Base-by-base conservation (phyloP, 768 basidiomycete genomes). In the Mycena chlorophos region DNA sequence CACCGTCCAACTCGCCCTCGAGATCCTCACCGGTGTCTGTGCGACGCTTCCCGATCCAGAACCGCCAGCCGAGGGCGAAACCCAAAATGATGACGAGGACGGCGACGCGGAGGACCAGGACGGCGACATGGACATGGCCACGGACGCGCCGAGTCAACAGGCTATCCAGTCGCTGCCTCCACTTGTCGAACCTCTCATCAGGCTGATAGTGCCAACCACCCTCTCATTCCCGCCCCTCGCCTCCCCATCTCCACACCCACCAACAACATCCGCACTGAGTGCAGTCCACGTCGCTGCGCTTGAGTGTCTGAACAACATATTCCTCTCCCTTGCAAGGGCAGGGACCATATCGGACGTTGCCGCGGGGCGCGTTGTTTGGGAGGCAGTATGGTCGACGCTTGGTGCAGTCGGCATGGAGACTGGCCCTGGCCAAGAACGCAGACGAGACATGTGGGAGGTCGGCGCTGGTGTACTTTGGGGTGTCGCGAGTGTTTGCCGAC, bases 291-390 rank as follows among this genome's bases (percentile, higher is more conserved):
- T 92, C 54, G 80, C 86, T 60, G 90, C 93, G 10, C 77, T 95
- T 25, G 93, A 96, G 68, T 94, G 94, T 65, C 77, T 98, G 45
- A 94, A 91, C 65, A 97, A 98, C 66, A 77, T 94, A 34, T 88
- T 96, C 64, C 75, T 95, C 30, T 86, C 92, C 3, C 76, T 89
- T 13, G 79, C 85, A 22, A 52, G 56, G 20, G 34, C 6, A 2
- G 75, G 80, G 0, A 70, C 76, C 3, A 62, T 75, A 13, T 71
- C 73, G 3, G 83, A 87, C 47, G 70, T 72, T 16, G 74, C 77
- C 20, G 74, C 71, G 2, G 88, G 86, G 13, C 67, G 65, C 17
- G 71, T 70, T 2, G 69, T 94, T 5, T 94, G 91, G 85, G 73
- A 80, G 25, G 75, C 76, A 51, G 68, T 88, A 14, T 92, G 90